These are phyloP conservation scores for Blastosporella zonata DNA, from an alignment of 1,284 basidiomycete species.

Conservation along the genomic window DNA sequence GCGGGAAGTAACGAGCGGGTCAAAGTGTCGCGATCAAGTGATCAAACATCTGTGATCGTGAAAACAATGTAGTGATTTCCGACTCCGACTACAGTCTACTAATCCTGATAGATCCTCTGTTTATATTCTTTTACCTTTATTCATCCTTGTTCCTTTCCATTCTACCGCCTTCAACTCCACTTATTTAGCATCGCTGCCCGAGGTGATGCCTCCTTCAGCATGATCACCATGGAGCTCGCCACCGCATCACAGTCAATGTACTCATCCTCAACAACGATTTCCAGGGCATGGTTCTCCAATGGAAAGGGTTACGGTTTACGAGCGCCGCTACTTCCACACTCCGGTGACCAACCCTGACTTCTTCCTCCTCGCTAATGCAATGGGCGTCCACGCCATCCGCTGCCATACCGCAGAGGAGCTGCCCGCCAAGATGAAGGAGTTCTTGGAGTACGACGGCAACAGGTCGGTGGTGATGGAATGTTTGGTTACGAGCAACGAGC, in stretches of 20 bases:
- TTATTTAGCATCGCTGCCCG: slow-evolving; percentile 95
- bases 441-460: slow-evolving; percentile 88
- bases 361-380: slow-evolving; percentile 81
- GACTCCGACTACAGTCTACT: no score
- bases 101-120: no score
- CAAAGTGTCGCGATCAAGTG: no score
- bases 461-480: slow-evolving; percentile 93
- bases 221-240: slow-evolving; percentile 99
- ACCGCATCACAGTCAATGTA: slow-evolving; percentile 93
- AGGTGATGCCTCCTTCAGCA: slow-evolving; percentile 96
- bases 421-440: slow-evolving; percentile 96
- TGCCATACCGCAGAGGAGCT: slow-evolving; percentile 74
- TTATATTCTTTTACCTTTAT: no score
- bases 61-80: no score
- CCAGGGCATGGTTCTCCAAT: slow-evolving; percentile 98
- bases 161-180: no score
- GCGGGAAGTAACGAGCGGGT: no score
- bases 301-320: slow-evolving; percentile 99
- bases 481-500: slow-evolving; percentile 82
- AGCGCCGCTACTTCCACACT: slow-evolving; percentile 92
- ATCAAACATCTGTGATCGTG: no score
- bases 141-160: no score
- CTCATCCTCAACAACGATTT: slow-evolving; percentile 91
- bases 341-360: slow-evolving; percentile 95
- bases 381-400: slow-evolving; percentile 90